phyloP scores from a whole-genome alignment of 2,329 filamentous ascomycete species.

The Clonostachys rosea region DNA sequence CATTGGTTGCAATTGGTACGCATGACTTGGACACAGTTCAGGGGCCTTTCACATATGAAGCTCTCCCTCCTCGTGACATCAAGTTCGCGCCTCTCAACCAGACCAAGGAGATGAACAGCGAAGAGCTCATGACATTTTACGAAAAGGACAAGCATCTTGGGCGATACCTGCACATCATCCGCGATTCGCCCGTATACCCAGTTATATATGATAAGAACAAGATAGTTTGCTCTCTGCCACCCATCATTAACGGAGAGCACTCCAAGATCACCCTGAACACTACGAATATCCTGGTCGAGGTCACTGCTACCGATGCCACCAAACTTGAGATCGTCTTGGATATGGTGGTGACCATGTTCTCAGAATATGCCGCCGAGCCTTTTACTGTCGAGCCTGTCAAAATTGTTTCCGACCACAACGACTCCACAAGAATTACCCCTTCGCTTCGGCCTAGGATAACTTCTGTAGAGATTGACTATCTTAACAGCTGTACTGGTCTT shows the following conservation, averaged over 20 bases:
- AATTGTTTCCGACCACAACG: slow-evolving; percentile 89
- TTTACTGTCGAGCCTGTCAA: slow-evolving; percentile 94
- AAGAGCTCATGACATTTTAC: slow-evolving; percentile 91
- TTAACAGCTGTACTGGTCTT: slow-evolving; percentile 89
- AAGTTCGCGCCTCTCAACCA: slow-evolving; percentile 90
- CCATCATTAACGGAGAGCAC: slow-evolving; percentile 96
- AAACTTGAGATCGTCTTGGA: slow-evolving; percentile 95
- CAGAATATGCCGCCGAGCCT: slow-evolving; percentile 77
- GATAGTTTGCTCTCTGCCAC: slow-evolving; percentile 86
- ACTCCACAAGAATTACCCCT: slow-evolving; percentile 74
- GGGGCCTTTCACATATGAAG: slow-evolving; percentile 96
- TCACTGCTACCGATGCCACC: slow-evolving; percentile 91
- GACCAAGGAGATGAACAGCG: slow-evolving; percentile 78
- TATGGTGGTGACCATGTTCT: slow-evolving; percentile 98
- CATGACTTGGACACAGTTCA: slow-evolving; percentile 92
- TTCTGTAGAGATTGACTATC: slow-evolving; percentile 84
- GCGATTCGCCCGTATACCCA: slow-evolving; percentile 89
- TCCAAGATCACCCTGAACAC: slow-evolving; percentile 93
- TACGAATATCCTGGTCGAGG: slow-evolving; percentile 93
- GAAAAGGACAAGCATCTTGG: slow-evolving; percentile 91
- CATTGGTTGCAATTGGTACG: slow-evolving; percentile 93
- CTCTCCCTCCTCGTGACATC: slow-evolving; percentile 85
- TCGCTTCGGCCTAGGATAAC: slow-evolving; percentile 72
- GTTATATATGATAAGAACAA: slow-evolving; percentile 90
- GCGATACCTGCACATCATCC: slow-evolving; percentile 89